These are phyloP conservation scores for Nectriaceae sp. DNA, from an alignment of 2,329 filamentous ascomycete genomes.

Conservation along the genomic window DNA sequence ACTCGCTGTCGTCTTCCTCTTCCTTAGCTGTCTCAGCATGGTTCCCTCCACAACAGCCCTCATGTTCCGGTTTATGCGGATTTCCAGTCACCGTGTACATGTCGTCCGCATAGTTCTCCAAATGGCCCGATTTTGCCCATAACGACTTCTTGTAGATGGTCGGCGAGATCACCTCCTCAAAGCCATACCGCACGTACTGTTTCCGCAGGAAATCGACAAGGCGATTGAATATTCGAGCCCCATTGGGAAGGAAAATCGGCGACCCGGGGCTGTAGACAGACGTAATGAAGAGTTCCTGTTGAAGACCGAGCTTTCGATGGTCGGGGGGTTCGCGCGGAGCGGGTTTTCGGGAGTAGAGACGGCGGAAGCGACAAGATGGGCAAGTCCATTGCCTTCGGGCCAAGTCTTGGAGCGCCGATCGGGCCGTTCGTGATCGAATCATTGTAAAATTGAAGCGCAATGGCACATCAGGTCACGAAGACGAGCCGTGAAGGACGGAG, in stretches of 20 bases:
- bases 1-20: slow-evolving; percentile 69
- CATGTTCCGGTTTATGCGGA: slow-evolving; percentile 27
- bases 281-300: slow-evolving; percentile 78
- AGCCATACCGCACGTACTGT: slow-evolving; percentile 83
- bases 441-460: slow-evolving; percentile 25
- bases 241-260: slow-evolving; percentile 81
- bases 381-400: slow-evolving; percentile 33
- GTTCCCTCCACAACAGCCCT: slow-evolving; percentile 36
- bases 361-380: slow-evolving; percentile 31
- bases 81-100: slow-evolving; percentile 80
- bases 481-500: neutral
- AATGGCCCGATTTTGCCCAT: slow-evolving; percentile 84
- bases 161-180: slow-evolving; percentile 85
- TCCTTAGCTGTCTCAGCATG: slow-evolving; percentile 23
- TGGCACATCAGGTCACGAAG: slow-evolving; percentile 10
- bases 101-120: slow-evolving; percentile 88
- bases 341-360: slow-evolving; percentile 33
- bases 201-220: slow-evolving; percentile 79
- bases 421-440: slow-evolving; percentile 30
- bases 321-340: slow-evolving; percentile 45
- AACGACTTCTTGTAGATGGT: slow-evolving; percentile 88
- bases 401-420: slow-evolving; percentile 18
- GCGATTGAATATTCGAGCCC: slow-evolving; percentile 80
- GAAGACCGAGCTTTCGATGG: slow-evolving; percentile 60
- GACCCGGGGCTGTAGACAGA: slow-evolving; percentile 83